A percentile compares a stretch with the other conserved stretches of the same genome.
Evolutionary conservation across 192 early-diverging fungal species (phyloP).

Genomic region (Backusella luteola): DNA sequence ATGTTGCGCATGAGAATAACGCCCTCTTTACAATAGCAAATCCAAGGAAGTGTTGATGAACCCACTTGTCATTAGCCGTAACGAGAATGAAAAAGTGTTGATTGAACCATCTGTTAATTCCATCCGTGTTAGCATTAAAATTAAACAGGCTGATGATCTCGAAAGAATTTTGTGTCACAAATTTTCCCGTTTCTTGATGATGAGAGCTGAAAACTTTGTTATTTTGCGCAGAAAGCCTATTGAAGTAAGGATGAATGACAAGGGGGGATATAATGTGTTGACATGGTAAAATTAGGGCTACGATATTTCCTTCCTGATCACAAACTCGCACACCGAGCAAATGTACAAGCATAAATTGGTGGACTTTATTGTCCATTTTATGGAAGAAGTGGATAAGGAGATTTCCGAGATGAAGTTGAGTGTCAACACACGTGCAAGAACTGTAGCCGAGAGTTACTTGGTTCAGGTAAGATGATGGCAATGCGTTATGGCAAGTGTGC

Average conservation of each 20-base stretch:
- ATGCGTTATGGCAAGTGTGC: not conserved
- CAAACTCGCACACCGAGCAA: slow-evolving; percentile 96
- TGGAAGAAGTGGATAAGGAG: slow-evolving; percentile 99
- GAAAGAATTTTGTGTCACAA: slow-evolving; percentile 93
- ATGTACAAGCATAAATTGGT: slow-evolving; percentile 99
- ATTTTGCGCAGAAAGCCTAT: slow-evolving; percentile 91
- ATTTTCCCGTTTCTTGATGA: slow-evolving; percentile 97
- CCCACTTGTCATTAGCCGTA: slow-evolving; percentile 86
- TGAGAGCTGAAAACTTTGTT: slow-evolving; percentile 95
- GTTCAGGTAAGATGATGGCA: slow-evolving; percentile 16
- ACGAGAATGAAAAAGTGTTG: slow-evolving; percentile 93
- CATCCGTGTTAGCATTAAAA: slow-evolving; percentile 89
- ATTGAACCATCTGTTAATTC: slow-evolving; percentile 95
- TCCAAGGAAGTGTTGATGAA: slow-evolving; percentile 79
- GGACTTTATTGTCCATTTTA: slow-evolving; percentile 98
- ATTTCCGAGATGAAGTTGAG: slow-evolving; percentile 98
- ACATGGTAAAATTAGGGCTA: slow-evolving; percentile 66
- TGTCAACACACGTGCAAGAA: slow-evolving; percentile 85
- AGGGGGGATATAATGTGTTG: not conserved
- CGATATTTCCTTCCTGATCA: slow-evolving; percentile 95
- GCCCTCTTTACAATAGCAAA: slow-evolving; percentile 8
- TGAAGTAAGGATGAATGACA: slow-evolving; percentile 47
- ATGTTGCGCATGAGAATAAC: not conserved
- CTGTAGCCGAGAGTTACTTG: slow-evolving; percentile 40
- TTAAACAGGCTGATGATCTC: slow-evolving; percentile 98